Evolutionary conservation across 306 rosid species (phyloP).

Genomic region (Quercus aquifolioides): DNA sequence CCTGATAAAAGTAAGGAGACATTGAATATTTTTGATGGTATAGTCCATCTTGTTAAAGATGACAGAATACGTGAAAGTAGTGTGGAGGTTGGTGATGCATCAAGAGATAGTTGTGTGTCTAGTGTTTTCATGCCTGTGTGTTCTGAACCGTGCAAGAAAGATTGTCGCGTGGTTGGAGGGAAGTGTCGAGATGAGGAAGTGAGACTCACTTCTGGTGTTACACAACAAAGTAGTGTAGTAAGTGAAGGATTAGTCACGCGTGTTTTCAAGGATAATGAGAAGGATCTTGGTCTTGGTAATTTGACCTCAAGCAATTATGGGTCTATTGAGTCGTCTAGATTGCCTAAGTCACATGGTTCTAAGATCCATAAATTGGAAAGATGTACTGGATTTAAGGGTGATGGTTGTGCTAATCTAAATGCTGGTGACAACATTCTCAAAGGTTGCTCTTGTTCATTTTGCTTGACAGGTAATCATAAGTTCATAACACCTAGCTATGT

Average conservation of each 20-base stretch:
- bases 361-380: conserved; percentile 44
- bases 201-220: conserved; percentile 14
- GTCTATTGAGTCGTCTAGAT: conserved; percentile 15
- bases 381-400: conserved; percentile 43
- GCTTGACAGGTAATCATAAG: conserved; percentile 66
- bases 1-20: conserved; percentile 1
- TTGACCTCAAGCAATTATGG: conserved; percentile 18
- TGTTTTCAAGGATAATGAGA: conserved; percentile 24
- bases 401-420: conserved; percentile 16
- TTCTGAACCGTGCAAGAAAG: conserved; percentile 11
- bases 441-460: conserved; percentile 72
- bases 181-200: conserved; percentile 18
- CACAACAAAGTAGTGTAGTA: conserved; percentile 12
- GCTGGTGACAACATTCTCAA: conserved; percentile 38
- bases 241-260: conserved; percentile 22
- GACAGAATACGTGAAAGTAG: neutral
- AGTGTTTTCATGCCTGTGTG: neutral
- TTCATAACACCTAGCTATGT: neutral
- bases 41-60: neutral
- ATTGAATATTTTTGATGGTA: conserved; percentile 8
- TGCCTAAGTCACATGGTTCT: conserved; percentile 35
- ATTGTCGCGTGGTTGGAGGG: conserved; percentile 7
- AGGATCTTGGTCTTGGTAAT: conserved; percentile 16
- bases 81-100: conserved; percentile 20
- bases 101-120: conserved; percentile 26